Percentiles rank a stretch among this genome's conserved stretches.
Evolutionary conservation across 768 basidiomycete species (phyloP).

Genomic region (Suillus ampliporus): DNA sequence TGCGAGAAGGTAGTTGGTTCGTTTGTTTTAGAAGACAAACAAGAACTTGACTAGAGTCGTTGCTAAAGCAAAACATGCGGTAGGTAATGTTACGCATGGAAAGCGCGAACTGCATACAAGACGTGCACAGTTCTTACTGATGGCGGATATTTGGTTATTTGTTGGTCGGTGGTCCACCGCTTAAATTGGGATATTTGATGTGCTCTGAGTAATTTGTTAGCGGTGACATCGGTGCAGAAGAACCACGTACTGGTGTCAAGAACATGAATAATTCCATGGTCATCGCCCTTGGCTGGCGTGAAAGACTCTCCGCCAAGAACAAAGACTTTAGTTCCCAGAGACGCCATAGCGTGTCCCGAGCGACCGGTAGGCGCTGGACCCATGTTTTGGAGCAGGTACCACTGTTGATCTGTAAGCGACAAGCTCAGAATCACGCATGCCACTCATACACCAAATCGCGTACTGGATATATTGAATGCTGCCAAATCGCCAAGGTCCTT

Average conservation of each 20-base stretch:
- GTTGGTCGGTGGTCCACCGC: slow-evolving; percentile 42
- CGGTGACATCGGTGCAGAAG: slow-evolving; percentile 7
- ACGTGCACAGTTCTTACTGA: too few species aligned
- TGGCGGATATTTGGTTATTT: too few species aligned
- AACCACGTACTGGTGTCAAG: slow-evolving; percentile 87
- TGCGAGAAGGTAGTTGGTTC: not conserved
- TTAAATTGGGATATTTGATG: slow-evolving; percentile 89
- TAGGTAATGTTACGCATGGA: not conserved
- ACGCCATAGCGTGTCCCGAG: slow-evolving; percentile 97
- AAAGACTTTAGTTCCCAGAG: slow-evolving; percentile 84
- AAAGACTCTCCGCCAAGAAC: slow-evolving; percentile 97
- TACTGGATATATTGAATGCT: slow-evolving; percentile 96
- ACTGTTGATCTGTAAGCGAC: slow-evolving; percentile 78
- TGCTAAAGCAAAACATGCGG: not conserved
- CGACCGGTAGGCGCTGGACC: slow-evolving; percentile 91
- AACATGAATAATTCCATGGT: slow-evolving; percentile 81
- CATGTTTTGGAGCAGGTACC: slow-evolving; percentile 99
- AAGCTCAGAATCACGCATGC: slow-evolving; percentile 21
- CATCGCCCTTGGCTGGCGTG: slow-evolving; percentile 72
- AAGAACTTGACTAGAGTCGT: not conserved
- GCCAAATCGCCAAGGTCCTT: slow-evolving; percentile 94
- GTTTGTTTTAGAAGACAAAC: slow-evolving; percentile 2
- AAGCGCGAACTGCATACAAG: not conserved
- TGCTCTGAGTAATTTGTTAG: slow-evolving; percentile 57
- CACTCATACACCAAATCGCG: slow-evolving; percentile 40